These are phyloP conservation scores for Daedaleopsis sinensis DNA, from an alignment of 768 basidiomycete species.

Conservation along the genomic window DNA sequence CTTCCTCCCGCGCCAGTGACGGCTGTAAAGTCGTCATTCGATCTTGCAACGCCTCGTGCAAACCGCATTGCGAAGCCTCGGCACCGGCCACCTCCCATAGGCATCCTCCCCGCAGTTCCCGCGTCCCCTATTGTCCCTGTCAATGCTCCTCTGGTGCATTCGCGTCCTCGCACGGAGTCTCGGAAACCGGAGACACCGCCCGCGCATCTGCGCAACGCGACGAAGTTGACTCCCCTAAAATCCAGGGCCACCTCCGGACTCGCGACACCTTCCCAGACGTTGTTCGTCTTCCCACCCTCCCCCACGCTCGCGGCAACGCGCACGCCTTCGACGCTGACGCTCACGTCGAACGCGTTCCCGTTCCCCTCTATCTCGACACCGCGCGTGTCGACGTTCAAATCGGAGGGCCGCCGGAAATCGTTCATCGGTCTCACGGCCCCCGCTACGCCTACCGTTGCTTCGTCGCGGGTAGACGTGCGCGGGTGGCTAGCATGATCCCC, in stretches of 20 bases:
- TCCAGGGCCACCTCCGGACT: constrained; percentile 22
- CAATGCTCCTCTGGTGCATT: constrained; percentile 42
- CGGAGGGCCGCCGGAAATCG: constrained; percentile 68
- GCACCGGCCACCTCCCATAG: constrained; percentile 64
- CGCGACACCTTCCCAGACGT: constrained; percentile 74
- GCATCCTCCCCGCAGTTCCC: constrained; percentile 69
- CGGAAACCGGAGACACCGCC: constrained; percentile 59
- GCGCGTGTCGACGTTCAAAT: constrained; percentile 67
- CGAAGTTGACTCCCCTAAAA: constrained; percentile 27
- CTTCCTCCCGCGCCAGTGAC: constrained; percentile 53
- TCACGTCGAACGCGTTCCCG: constrained; percentile 66
- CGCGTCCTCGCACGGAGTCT: constrained; percentile 56
- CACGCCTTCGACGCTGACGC: constrained; percentile 82
- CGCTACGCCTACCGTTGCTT: constrained; percentile 77
- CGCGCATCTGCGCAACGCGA: constrained; percentile 47
- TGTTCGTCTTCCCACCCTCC: constrained; percentile 87
- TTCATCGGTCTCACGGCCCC: constrained; percentile 73
- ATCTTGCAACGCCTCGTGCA: constrained; percentile 35
- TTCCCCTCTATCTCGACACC: constrained; percentile 68
- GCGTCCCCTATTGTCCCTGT: constrained; percentile 66
- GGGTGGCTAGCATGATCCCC: constrained; percentile 51
- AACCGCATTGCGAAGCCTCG: constrained; percentile 46
- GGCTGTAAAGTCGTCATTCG: constrained; percentile 56
- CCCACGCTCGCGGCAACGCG: constrained; percentile 51
- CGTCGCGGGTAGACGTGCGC: constrained; percentile 81